A percentile compares a stretch with the other conserved stretches of the same genome.
These are phyloP conservation scores for Diaporthe nobilis DNA, from an alignment of 2,329 filamentous ascomycete species.

Conservation along the genomic window DNA sequence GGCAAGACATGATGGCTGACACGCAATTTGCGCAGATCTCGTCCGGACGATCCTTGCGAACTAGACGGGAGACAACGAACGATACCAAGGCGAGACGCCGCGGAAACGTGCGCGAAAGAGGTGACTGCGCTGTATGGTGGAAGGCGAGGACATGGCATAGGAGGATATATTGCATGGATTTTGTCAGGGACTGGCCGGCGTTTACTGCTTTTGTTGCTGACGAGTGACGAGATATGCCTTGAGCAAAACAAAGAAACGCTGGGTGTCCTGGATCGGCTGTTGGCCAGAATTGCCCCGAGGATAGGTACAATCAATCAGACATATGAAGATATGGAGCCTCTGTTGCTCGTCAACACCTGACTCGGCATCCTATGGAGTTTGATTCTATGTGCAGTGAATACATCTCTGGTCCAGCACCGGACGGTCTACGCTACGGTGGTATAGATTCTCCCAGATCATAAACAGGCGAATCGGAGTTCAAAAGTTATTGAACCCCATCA, in stretches of 20 bases:
- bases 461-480: neutral
- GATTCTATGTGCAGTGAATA: neutral
- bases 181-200: constrained; percentile 38
- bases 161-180: constrained; percentile 40
- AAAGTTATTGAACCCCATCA: neutral
- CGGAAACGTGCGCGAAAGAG: constrained; percentile 8
- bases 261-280: constrained; percentile 36
- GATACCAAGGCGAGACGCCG: constrained; percentile 35
- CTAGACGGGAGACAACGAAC: constrained; percentile 58
- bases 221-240: constrained; percentile 34
- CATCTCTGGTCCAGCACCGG: neutral
- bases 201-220: constrained; percentile 42
- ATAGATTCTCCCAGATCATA: neutral
- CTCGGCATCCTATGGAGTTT: neutral
- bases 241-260: constrained; percentile 31
- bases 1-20: constrained; percentile 4
- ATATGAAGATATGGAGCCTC: constrained; percentile 33
- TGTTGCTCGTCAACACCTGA: constrained; percentile 21
- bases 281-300: constrained; percentile 32
- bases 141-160: constrained; percentile 28
- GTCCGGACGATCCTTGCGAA: constrained; percentile 90
- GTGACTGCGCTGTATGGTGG: constrained; percentile 16
- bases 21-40: constrained; percentile 69
- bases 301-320: constrained; percentile 32
- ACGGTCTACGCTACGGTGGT: neutral